Conservation (phyloP, 2,329 filamentous ascomycete genomes). For the Uncinocarpus reesii region DNA sequence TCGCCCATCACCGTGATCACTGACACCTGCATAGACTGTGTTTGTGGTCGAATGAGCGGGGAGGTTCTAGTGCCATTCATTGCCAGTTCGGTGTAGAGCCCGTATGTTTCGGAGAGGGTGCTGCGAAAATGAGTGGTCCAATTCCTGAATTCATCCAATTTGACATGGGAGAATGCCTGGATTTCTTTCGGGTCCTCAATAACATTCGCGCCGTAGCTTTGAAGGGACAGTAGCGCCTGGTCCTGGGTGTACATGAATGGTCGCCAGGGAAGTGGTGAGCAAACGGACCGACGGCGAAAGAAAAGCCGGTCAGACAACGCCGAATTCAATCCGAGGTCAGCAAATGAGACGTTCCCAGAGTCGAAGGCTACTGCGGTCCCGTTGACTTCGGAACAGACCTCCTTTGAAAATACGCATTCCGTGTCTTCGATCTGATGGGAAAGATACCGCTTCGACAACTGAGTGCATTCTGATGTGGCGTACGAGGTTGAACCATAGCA, state of each 20-base stretch:
- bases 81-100: conserved; percentile 1
- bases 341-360: conserved; percentile 2
- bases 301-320: background rate
- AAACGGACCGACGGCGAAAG: conserved; percentile 2
- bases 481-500: background rate
- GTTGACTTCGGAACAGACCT: conserved; percentile 1
- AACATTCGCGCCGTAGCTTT: background rate
- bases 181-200: conserved; percentile 4
- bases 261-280: conserved; percentile 1
- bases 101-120: background rate
- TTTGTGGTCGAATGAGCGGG: background rate
- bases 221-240: background rate
- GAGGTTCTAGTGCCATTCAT: background rate
- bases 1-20: conserved; percentile 7
- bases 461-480: background rate
- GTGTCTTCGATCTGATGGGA: background rate
- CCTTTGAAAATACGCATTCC: conserved; percentile 4
- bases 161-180: conserved; percentile 4
- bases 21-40: conserved; percentile 3
- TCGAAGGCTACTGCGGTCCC: background rate
- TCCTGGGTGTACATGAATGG: conserved; percentile 6
- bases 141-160: background rate
- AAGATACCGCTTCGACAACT: background rate
- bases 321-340: conserved; percentile 5
- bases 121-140: conserved; percentile 6